phyloP scores from a whole-genome alignment of 2,329 filamentous ascomycete species.

The Cryphonectria parasitica region DNA sequence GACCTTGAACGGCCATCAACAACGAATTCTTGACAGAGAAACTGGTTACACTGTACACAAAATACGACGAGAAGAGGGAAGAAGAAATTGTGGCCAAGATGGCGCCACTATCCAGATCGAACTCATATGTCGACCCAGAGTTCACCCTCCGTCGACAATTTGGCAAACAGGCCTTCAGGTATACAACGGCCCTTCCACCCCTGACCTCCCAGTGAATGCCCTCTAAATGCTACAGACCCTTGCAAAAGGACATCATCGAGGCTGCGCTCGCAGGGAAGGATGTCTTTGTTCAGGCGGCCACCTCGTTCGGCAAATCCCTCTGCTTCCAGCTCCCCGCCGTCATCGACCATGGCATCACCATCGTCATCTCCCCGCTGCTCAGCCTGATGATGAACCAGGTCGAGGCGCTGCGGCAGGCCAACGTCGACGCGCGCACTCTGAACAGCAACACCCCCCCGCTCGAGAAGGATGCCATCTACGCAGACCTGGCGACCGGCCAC shows the following conservation, averaged over 20 bases:
- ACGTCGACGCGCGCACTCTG: constrained; percentile 80
- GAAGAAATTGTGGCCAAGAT: constrained; percentile 35
- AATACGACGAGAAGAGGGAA: not conserved
- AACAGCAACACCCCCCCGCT: constrained; percentile 76
- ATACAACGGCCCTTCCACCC: constrained; percentile 8
- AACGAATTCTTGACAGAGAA: not conserved
- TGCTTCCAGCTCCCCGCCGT: constrained; percentile 93
- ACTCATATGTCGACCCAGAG: constrained; percentile 67
- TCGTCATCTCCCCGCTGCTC: constrained; percentile 86
- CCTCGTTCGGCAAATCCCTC: constrained; percentile 88
- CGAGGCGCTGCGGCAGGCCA: constrained; percentile 72
- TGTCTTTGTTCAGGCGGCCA: constrained; percentile 91
- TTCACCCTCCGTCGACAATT: constrained; percentile 77
- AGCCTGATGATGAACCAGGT: constrained; percentile 98
- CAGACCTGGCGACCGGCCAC: constrained; percentile 85
- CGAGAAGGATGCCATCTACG: constrained; percentile 71
- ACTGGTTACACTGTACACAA: no score
- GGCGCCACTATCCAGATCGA: constrained; percentile 48
- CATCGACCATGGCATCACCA: constrained; percentile 84
- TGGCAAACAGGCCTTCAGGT: constrained; percentile 75
- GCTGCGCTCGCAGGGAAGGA: constrained; percentile 82
- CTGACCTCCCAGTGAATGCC: not conserved
- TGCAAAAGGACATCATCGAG: constrained; percentile 85
- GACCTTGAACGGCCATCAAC: constrained; percentile 10
- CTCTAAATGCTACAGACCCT: constrained; percentile 58